A percentile compares a stretch with the other conserved stretches of the same genome.
Conservation (phyloP, 2,329 filamentous ascomycete species). For the Pyrenophora teres region DNA sequence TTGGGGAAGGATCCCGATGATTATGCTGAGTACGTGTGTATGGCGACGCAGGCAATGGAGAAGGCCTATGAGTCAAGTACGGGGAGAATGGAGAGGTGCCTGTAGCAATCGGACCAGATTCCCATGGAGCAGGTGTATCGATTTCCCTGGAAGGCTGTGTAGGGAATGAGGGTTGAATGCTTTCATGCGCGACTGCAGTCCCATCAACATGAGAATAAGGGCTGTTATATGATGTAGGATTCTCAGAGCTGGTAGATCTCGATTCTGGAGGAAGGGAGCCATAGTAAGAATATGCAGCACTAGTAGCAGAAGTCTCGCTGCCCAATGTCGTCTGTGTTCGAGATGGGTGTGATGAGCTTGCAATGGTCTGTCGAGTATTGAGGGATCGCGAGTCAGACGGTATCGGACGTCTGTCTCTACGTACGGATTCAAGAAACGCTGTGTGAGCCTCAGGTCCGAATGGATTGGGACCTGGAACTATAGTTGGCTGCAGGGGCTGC, state of each 20-base stretch:
- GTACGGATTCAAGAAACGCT: too few relatives aligned
- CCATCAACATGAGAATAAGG: constrained; percentile 31
- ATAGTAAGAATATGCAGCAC: constrained; percentile 40
- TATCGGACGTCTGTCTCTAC: too few relatives aligned
- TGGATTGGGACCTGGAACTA: too few relatives aligned
- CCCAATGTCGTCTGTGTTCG: constrained; percentile 12
- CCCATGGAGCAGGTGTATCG: not conserved
- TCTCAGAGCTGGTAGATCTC: constrained; percentile 30
- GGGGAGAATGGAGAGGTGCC: constrained; percentile 17
- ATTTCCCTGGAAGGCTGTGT: not conserved
- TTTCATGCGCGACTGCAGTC: constrained; percentile 16
- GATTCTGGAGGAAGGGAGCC: constrained; percentile 33
- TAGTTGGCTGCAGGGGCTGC: too few relatives aligned
- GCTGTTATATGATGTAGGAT: constrained; percentile 16
- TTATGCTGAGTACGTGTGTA: constrained; percentile 22
- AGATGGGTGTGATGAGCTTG: not conserved
- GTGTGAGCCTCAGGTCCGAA: too few relatives aligned
- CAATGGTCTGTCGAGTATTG: not conserved
- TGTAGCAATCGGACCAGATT: not conserved
- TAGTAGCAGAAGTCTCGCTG: constrained; percentile 36
- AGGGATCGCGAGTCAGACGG: too few relatives aligned
- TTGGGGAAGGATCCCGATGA: constrained; percentile 1
- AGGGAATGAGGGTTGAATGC: not conserved
- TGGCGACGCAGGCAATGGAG: constrained; percentile 28
- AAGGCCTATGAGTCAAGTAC: constrained; percentile 3